phyloP scores from a whole-genome alignment of 208 protist species.

The Naegleria gruberi region DNA sequence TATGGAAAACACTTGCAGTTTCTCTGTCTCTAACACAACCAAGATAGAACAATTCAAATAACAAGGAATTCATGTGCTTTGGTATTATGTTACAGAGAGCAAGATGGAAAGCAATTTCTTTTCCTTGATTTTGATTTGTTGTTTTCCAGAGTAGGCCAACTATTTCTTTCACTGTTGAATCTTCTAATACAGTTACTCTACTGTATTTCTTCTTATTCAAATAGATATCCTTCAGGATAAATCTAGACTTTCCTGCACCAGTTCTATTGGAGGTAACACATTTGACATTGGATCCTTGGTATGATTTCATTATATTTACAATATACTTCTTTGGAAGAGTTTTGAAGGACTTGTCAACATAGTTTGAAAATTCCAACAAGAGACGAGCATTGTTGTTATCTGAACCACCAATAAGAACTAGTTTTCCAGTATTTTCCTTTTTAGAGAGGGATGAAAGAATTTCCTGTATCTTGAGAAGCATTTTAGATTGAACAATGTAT shows the following conservation, averaged over 20 bases:
- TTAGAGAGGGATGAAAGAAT: background rate
- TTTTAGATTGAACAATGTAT: background rate
- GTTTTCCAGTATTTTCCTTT: background rate
- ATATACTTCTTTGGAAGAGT: background rate
- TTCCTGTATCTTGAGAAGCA: background rate
- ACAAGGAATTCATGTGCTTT: background rate
- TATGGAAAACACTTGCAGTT: background rate
- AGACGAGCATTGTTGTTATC: background rate
- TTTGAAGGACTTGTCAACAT: background rate
- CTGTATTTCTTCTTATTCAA: background rate
- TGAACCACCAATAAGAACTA: background rate
- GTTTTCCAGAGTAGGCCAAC: background rate
- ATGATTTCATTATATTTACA: background rate
- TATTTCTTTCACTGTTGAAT: background rate
- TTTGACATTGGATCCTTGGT: background rate
- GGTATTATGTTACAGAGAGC: background rate
- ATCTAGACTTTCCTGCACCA: background rate
- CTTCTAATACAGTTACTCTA: background rate
- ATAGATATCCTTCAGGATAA: background rate
- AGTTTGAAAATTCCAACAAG: background rate
- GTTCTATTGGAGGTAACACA: background rate
- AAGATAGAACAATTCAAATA: conserved; percentile 5
- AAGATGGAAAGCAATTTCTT: background rate
- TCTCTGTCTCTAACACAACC: background rate
- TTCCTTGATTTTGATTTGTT: background rate